Conservation (phyloP, 768 basidiomycete genomes). For the Candolleomyces eurysporus region DNA sequence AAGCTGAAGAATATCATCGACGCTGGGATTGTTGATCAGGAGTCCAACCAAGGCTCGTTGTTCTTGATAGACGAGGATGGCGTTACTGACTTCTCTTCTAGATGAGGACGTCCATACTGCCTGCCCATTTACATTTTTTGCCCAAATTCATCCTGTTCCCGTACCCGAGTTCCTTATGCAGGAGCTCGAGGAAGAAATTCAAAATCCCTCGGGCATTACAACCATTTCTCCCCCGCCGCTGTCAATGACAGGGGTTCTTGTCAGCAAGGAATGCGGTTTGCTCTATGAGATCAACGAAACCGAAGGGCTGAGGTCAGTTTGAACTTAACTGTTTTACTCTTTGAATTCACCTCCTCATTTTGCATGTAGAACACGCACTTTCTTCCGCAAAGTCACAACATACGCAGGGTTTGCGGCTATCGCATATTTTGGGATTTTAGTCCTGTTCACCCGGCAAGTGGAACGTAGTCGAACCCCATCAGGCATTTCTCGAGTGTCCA, state of each 20-base stretch:
- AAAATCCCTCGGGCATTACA: slow-evolving; percentile 69
- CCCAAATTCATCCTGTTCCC: slow-evolving; percentile 56
- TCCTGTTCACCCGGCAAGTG: slow-evolving; percentile 72
- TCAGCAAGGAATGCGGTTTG: slow-evolving; percentile 82
- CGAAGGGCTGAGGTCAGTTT: slow-evolving; percentile 62
- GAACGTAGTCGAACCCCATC: slow-evolving; percentile 75
- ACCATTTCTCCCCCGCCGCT: slow-evolving; percentile 58
- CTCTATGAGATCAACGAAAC: slow-evolving; percentile 65
- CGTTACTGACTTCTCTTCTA: slow-evolving; percentile 16
- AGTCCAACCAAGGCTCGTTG: slow-evolving; percentile 27
- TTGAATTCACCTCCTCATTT: background rate
- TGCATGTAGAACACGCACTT: slow-evolving; percentile 47
- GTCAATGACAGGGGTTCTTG: slow-evolving; percentile 57
- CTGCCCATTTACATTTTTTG: slow-evolving; percentile 67
- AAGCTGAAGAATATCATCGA: slow-evolving; percentile 65
- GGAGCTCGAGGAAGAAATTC: slow-evolving; percentile 72
- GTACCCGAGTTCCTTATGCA: slow-evolving; percentile 56
- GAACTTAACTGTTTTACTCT: background rate
- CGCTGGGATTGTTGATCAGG: slow-evolving; percentile 58
- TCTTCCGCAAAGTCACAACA: slow-evolving; percentile 74
- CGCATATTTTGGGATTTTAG: slow-evolving; percentile 64
- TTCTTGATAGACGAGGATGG: background rate
- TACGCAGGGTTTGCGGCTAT: slow-evolving; percentile 71
- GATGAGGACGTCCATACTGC: slow-evolving; percentile 48
- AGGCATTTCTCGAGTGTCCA: slow-evolving; percentile 72